These are phyloP conservation scores for Penicillium sp. DNA, from an alignment of 2,329 filamentous ascomycete species.

Conservation along the genomic window DNA sequence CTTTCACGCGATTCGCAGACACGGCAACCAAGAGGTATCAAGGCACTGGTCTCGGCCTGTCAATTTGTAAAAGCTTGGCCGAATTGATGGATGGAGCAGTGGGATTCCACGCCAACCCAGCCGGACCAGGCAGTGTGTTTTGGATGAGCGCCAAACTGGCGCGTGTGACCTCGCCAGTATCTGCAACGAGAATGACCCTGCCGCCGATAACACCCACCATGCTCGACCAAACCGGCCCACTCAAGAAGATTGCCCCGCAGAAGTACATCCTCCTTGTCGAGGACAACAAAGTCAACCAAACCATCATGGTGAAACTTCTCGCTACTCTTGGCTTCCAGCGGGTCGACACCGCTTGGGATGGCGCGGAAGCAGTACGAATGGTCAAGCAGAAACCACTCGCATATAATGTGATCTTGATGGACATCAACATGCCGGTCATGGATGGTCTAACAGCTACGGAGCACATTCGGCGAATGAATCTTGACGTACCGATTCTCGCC, in stretches of 20 bases:
- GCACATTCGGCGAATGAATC: slow-evolving; percentile 42
- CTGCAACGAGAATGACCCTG: slow-evolving; percentile 30
- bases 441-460: slow-evolving; percentile 49
- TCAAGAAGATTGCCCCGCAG: slow-evolving; percentile 41
- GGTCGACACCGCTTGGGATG: slow-evolving; percentile 48
- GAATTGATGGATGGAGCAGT: slow-evolving; percentile 60
- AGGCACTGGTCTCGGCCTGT: slow-evolving; percentile 59
- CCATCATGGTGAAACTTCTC: slow-evolving; percentile 43
- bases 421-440: slow-evolving; percentile 52
- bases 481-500: slow-evolving; percentile 54
- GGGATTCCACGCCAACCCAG: slow-evolving; percentile 49
- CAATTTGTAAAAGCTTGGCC: slow-evolving; percentile 59
- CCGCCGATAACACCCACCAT: slow-evolving; percentile 7
- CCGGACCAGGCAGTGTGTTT: slow-evolving; percentile 53
- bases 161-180: slow-evolving; percentile 36
- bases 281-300: slow-evolving; percentile 48
- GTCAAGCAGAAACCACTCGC: slow-evolving; percentile 45
- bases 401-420: slow-evolving; percentile 51
- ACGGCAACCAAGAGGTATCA: slow-evolving; percentile 57
- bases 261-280: slow-evolving; percentile 47
- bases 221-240: slow-evolving; percentile 27
- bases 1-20: slow-evolving; percentile 59
- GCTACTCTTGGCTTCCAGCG: slow-evolving; percentile 44
- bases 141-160: slow-evolving; percentile 53
- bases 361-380: slow-evolving; percentile 46